Evolutionary conservation across 495 filamentous ascomycete species (phyloP).

Genomic region (Jackrogersella minutella): DNA sequence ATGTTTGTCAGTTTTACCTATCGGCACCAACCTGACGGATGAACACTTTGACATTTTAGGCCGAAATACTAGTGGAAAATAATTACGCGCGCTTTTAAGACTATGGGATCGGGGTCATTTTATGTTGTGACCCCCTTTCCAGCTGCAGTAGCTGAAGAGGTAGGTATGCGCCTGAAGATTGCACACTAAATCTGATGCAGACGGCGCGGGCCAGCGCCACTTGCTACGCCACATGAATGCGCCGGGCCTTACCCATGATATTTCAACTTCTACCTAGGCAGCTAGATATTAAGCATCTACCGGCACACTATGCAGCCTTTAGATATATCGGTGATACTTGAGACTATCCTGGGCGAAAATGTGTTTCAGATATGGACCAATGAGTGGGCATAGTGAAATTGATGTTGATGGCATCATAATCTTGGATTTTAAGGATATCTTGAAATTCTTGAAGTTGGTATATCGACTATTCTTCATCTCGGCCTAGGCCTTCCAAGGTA

Average conservation of each 20-base stretch:
- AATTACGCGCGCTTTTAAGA: constrained; percentile 2
- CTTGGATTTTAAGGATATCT: not conserved
- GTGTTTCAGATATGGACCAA: not conserved
- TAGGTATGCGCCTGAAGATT: too few species aligned
- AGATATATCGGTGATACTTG: not conserved
- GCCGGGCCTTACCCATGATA: too few species aligned
- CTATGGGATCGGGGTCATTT: not conserved
- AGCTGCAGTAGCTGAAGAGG: not conserved
- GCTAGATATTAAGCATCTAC: too few species aligned
- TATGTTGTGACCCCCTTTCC: constrained; percentile 10
- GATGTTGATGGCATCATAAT: not conserved
- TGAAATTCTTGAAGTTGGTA: not conserved
- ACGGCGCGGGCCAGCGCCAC: too few species aligned
- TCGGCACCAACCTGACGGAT: not conserved
- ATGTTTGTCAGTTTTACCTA: not conserved
- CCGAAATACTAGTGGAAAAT: not conserved
- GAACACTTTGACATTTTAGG: constrained; percentile 3
- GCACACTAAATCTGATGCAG: too few species aligned
- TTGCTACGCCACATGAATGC: too few species aligned
- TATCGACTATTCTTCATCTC: not conserved
- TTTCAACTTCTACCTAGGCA: too few species aligned
- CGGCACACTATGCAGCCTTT: too few species aligned
- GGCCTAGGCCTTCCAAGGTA: not conserved
- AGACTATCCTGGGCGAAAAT: not conserved
- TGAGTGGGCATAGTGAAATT: not conserved